Base-by-base conservation (phyloP, 768 basidiomycete genomes). In the Russula ochroleuca region DNA sequence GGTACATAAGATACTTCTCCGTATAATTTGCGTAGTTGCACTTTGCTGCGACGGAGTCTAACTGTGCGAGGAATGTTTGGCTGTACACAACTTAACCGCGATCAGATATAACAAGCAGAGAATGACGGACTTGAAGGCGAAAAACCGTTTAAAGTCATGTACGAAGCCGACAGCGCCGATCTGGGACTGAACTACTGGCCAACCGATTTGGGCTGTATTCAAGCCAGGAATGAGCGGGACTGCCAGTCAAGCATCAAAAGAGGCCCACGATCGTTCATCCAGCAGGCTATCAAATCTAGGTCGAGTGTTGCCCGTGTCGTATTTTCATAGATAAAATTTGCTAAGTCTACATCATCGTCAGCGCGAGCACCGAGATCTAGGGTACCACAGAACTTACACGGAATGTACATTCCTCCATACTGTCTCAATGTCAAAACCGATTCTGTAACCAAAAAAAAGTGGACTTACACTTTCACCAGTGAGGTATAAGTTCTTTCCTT, bases 121-220 rank as follows among this genome's bases (percentile, higher is more conserved):
- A 41, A 40, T 48, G 8, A 69, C 83, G 37, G 65, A 89, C 87
- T 88, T 88, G 75, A 92, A 80, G 0, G 86, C 77, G 69, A 92
- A 90, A 10, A 90, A 82, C 63, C 82, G 77, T 66, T 84, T 72
- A 61, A 85, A 89, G 73, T 87, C 86, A 72, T 88, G 82, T 6
- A 90, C 88, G 65, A 90, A 90, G 62, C 80, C 76, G 31, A 89
- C 84, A 0, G 87, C 87, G 1, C 88, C 86, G 50, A 91, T 87
- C 72, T 91, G 78, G 57, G 79, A 73, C 71, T 88, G 86, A 13
- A 87, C 83, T 9, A 90, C 79, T 28, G 81, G 76, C 80, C 81
- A 87, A 0, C 84, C 83, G 5, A 90, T 67, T 1, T 75, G 76
- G 17, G 85, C 86, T 87, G n/a, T 17, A 19, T 49, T 35, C 25